Conservation (phyloP, 345 rosid genomes). For the Aurinia saxatilis region DNA sequence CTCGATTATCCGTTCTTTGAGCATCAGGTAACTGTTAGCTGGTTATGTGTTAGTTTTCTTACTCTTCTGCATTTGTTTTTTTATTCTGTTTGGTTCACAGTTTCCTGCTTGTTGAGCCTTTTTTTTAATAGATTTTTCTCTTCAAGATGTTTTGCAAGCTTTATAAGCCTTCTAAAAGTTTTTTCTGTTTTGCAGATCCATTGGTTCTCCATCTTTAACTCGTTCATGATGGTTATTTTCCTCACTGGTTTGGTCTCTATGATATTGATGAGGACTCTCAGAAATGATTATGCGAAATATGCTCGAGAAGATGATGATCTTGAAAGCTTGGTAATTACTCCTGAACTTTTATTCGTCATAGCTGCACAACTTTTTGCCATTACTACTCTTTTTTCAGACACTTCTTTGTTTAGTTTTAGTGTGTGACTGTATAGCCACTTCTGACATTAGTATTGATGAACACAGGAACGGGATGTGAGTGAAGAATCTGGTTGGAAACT, state of each 20-base stretch:
- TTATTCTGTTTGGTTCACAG: background rate
- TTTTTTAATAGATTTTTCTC: background rate
- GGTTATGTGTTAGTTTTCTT: background rate
- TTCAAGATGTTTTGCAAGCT: conserved; percentile 4
- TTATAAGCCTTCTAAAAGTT: background rate
- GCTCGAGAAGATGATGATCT: conserved; percentile 96
- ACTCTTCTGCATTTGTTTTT: background rate
- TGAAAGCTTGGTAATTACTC: conserved; percentile 67
- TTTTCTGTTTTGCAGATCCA: conserved; percentile 56
- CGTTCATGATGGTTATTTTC: conserved; percentile 97
- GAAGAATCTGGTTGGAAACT: conserved; percentile 99
- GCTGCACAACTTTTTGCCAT: background rate
- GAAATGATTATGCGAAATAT: conserved; percentile 94
- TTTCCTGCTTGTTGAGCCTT: background rate
- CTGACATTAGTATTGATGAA: conserved; percentile 8
- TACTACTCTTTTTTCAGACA: background rate
- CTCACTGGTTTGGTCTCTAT: conserved; percentile 95
- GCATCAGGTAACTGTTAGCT: conserved; percentile 60
- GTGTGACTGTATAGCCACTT: conserved; percentile 2
- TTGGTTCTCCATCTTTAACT: conserved; percentile 96
- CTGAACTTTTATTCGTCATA: conserved; percentile 10
- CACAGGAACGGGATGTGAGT: conserved; percentile 90
- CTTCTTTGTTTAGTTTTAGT: background rate
- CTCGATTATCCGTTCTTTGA: conserved; percentile 92
- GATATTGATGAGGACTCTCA: conserved; percentile 93